These are phyloP conservation scores for Toxicodendron radicans DNA, from an alignment of 345 rosid species.

Conservation along the genomic window DNA sequence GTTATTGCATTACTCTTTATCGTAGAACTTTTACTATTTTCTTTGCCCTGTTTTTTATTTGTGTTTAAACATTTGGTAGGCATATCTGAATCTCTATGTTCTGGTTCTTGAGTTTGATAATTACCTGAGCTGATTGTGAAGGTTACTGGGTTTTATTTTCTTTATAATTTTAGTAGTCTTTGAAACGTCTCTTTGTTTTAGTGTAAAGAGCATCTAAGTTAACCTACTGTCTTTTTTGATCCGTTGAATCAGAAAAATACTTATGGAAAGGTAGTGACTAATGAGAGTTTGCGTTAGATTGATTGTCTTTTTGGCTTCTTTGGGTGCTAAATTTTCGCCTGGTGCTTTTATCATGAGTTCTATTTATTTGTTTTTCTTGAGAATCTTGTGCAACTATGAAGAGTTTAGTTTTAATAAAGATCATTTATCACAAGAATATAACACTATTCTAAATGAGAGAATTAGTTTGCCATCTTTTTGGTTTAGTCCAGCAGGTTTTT, in stretches of 20 bases:
- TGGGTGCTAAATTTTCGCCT: neutral
- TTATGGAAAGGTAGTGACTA: neutral
- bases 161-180: neutral
- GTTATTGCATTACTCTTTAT: neutral
- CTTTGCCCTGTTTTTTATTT: neutral
- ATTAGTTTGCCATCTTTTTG: neutral
- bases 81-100: neutral
- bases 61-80: neutral
- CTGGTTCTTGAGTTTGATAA: neutral
- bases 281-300: neutral
- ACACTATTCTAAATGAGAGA: neutral
- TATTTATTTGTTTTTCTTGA: neutral
- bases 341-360: neutral
- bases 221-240: neutral
- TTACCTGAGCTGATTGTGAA: slow-evolving; percentile 1
- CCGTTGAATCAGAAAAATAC: neutral
- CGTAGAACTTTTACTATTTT: neutral
- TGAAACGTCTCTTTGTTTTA: neutral
- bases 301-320: neutral
- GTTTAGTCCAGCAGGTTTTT: neutral
- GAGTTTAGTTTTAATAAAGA: neutral
- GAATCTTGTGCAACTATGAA: neutral
- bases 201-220: neutral
- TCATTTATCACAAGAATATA: too few relatives aligned
- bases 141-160: neutral